A percentile compares a stretch with the other conserved stretches of the same genome.
Evolutionary conservation across 2,329 filamentous ascomycete species (phyloP).

Genomic region (Davidsoniella virescens): DNA sequence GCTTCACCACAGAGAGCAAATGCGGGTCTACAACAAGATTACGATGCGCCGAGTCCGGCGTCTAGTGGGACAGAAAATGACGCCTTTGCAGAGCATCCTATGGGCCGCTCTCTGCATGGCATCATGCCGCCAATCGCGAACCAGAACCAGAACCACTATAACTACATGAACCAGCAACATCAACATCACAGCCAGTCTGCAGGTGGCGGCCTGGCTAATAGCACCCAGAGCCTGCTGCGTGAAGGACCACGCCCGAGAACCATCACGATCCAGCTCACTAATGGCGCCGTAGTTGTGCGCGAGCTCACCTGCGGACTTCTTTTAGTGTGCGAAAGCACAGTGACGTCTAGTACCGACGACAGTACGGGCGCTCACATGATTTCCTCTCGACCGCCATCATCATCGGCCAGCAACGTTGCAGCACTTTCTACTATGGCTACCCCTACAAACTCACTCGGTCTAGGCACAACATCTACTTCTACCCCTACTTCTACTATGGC

Average conservation of each 20-base stretch:
- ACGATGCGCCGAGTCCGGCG: conserved; percentile 10
- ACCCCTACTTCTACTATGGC: conserved; percentile 11
- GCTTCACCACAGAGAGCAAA: too few relatives aligned
- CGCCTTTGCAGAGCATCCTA: not conserved
- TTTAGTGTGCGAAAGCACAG: conserved; percentile 42
- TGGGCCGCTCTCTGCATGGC: not conserved
- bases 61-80: conserved; percentile 4
- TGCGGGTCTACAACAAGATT: too few relatives aligned
- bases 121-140: not conserved
- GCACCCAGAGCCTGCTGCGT: not conserved
- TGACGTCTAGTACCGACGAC: conserved; percentile 12
- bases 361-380: not conserved
- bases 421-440: not conserved
- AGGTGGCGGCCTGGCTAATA: not conserved
- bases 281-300: conserved; percentile 42
- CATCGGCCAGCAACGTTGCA: not conserved
- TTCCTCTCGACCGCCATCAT: not conserved
- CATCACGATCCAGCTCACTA: conserved; percentile 43
- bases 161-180: not conserved
- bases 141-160: too few relatives aligned
- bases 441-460: not conserved
- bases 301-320: conserved; percentile 41
- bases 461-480: not conserved
- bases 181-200: not conserved
- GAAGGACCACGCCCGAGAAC: conserved; percentile 17